phyloP scores from a whole-genome alignment of 192 early-diverging fungal genomes.

The Dissophora globulifera region DNA sequence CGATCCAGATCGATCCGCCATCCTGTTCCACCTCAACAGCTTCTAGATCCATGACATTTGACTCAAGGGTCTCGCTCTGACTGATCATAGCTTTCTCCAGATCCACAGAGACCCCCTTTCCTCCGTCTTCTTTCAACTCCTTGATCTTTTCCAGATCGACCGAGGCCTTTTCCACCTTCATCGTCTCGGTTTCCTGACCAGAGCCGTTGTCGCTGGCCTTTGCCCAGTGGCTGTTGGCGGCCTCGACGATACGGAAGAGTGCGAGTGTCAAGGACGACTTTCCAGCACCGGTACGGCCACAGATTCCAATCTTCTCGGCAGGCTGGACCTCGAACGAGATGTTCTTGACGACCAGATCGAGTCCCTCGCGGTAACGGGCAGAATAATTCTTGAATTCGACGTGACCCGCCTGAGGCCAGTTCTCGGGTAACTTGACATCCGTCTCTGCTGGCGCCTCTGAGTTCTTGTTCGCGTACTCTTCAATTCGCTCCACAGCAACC shows the following conservation, averaged over 20 bases:
- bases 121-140: too few species aligned
- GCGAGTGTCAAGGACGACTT: slow-evolving; percentile 61
- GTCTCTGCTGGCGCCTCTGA: slow-evolving; percentile 70
- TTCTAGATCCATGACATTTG: too few species aligned
- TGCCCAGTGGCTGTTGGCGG: slow-evolving; percentile 43
- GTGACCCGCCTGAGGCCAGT: slow-evolving; percentile 52
- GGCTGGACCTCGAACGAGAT: slow-evolving; percentile 64
- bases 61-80: too few species aligned
- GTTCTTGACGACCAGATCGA: slow-evolving; percentile 52
- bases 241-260: slow-evolving; percentile 59
- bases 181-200: slow-evolving; percentile 18
- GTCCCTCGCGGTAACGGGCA: slow-evolving; percentile 51
- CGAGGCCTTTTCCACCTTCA: slow-evolving; percentile 11
- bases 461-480: slow-evolving; percentile 82
- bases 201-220: slow-evolving; percentile 36
- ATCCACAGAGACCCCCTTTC: too few species aligned
- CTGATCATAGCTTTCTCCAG: too few species aligned
- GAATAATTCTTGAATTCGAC: slow-evolving; percentile 51
- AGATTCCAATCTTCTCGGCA: slow-evolving; percentile 53
- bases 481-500: slow-evolving; percentile 83
- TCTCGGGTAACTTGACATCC: slow-evolving; percentile 30
- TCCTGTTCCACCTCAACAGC: slow-evolving; percentile 38
- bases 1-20: slow-evolving; percentile 76
- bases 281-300: slow-evolving; percentile 58
- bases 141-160: slow-evolving; percentile 10